These are phyloP conservation scores for Adiantum capillusveneris DNA, from an alignment of 75 land plant genomes.

Conservation along the genomic window DNA sequence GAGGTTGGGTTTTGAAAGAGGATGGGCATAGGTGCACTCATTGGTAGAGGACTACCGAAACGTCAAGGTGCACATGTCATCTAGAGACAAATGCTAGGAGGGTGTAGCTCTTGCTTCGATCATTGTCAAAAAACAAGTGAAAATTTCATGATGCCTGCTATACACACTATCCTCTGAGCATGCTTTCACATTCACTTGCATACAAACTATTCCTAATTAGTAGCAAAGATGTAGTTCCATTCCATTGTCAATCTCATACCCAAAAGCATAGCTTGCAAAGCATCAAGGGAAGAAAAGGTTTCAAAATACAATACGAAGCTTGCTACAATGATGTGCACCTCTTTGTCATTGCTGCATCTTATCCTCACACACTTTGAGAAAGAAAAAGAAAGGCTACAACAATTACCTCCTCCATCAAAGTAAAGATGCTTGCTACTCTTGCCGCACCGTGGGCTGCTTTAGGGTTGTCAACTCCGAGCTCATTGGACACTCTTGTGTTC, in stretches of 20 bases:
- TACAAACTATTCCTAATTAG: too few species aligned
- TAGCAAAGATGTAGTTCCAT: too few species aligned
- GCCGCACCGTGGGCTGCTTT: slow-evolving; percentile 43
- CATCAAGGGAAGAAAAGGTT: slow-evolving; percentile 50
- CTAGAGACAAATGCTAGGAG: too few species aligned
- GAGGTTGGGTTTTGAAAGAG: too few species aligned
- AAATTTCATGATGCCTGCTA: too few species aligned
- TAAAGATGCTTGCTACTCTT: slow-evolving; percentile 23
- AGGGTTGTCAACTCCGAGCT: slow-evolving; percentile 62
- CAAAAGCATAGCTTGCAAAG: slow-evolving; percentile 66
- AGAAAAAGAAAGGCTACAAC: slow-evolving; percentile 28
- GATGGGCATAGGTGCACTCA: too few species aligned
- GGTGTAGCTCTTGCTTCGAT: too few species aligned
- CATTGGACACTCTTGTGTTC: slow-evolving; percentile 70
- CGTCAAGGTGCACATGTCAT: too few species aligned
- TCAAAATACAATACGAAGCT: slow-evolving; percentile 60
- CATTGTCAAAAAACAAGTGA: too few species aligned
- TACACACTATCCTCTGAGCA: too few species aligned
- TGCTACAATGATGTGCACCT: slow-evolving; percentile 56
- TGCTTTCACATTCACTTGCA: too few species aligned
- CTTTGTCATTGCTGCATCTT: slow-evolving; percentile 56
- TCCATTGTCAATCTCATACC: slow-evolving; percentile 18
- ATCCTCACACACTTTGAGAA: slow-evolving; percentile 50
- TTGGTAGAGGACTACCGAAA: too few species aligned
- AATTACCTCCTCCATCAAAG: slow-evolving; percentile 29